phyloP scores from a whole-genome alignment of 176 grass and related monocot species.

The Thalia dealbata region DNA sequence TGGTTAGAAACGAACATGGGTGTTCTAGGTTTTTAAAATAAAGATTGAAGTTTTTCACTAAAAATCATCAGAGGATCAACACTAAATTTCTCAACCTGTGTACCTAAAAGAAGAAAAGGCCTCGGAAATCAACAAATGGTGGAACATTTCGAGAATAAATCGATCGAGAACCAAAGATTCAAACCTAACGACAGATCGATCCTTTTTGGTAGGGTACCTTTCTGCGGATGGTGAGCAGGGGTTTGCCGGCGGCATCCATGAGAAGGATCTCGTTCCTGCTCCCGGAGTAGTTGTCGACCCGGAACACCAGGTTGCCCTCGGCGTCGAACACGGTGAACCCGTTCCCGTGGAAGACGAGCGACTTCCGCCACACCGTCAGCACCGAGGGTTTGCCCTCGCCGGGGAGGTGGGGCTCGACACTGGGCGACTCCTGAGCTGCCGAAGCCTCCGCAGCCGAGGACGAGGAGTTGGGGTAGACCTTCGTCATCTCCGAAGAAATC shows the following conservation, averaged over 20 bases:
- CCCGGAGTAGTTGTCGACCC: constrained; percentile 82
- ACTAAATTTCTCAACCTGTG: not conserved
- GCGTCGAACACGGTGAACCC: constrained; percentile 87
- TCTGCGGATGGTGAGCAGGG: constrained; percentile 58
- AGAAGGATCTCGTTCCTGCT: constrained; percentile 58
- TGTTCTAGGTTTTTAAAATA: not conserved
- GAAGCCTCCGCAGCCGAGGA: not conserved
- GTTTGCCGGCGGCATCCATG: constrained; percentile 59
- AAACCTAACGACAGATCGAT: not conserved
- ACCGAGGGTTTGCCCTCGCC: not conserved
- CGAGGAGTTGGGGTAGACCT: constrained; percentile 50
- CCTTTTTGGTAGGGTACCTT: constrained; percentile 28
- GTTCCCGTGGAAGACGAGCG: constrained; percentile 86
- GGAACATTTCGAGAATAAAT: not conserved
- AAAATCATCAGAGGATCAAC: not conserved
- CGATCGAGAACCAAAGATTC: not conserved
- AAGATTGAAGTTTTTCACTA: not conserved
- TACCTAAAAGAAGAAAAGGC: not conserved
- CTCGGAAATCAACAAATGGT: not conserved
- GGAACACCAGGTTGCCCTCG: constrained; percentile 64
- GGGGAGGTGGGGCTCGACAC: not conserved
- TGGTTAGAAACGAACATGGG: too few species aligned
- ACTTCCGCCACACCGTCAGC: constrained; percentile 97
- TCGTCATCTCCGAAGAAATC: constrained; percentile 23
- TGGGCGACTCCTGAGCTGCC: not conserved